Evolutionary conservation across 768 basidiomycete species (phyloP).

Genomic region (Calocybe indica): DNA sequence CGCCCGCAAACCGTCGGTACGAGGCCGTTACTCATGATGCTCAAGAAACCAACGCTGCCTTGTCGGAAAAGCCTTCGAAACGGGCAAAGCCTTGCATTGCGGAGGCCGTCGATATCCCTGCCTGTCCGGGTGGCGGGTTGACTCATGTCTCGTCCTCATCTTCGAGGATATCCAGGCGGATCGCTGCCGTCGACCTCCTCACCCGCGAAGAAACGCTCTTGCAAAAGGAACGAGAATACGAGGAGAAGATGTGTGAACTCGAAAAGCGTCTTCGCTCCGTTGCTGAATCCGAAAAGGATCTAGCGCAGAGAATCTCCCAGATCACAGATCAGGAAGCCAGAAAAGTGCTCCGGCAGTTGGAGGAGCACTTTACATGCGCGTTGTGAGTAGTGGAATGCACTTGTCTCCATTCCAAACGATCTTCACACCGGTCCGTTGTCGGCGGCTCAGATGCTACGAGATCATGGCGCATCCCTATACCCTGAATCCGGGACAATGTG

Average conservation of each 20-base stretch:
- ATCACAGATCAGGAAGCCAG: slow-evolving; percentile 35
- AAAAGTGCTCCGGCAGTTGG: slow-evolving; percentile 43
- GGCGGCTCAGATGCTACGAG: slow-evolving; percentile 50
- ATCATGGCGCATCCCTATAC: slow-evolving; percentile 57
- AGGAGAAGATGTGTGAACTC: slow-evolving; percentile 27
- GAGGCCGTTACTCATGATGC: no score
- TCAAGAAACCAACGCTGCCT: no score
- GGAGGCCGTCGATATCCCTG: no score
- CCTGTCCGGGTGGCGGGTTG: no score
- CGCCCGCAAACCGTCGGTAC: no score
- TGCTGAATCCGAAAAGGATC: slow-evolving; percentile 35
- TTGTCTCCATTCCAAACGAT: slow-evolving; percentile 2
- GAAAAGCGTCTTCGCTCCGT: slow-evolving; percentile 34
- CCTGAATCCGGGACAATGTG: slow-evolving; percentile 49
- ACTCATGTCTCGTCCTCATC: slow-evolving; percentile 12
- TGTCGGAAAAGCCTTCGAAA: no score
- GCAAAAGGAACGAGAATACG: slow-evolving; percentile 34
- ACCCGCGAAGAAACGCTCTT: slow-evolving; percentile 29
- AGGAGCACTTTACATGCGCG: slow-evolving; percentile 61
- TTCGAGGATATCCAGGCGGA: slow-evolving; percentile 31
- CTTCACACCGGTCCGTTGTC: background rate
- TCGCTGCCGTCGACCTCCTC: slow-evolving; percentile 32
- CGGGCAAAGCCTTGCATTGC: no score
- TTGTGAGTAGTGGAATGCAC: slow-evolving; percentile 35
- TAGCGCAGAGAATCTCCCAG: slow-evolving; percentile 31